Evolutionary conservation across 2,329 filamentous ascomycete genomes (phyloP).

Genomic region (Phaeosphaeriaceae sp.): DNA sequence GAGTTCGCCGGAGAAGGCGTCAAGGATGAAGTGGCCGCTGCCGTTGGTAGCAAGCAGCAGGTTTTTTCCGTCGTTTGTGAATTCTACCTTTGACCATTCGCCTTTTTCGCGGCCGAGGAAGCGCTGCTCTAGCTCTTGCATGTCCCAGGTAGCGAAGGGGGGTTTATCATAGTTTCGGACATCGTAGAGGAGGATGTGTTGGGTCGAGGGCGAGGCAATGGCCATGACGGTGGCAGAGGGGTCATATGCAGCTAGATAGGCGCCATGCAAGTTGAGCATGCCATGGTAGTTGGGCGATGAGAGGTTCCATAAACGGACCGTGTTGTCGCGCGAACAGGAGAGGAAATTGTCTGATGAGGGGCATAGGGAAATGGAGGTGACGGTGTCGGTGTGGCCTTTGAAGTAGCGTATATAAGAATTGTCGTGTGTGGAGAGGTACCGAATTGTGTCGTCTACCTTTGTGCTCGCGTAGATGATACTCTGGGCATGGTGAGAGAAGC

Average conservation of each 20-base stretch:
- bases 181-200: slow-evolving; percentile 87
- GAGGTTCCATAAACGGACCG: slow-evolving; percentile 88
- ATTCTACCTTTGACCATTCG: slow-evolving; percentile 90
- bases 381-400: slow-evolving; percentile 82
- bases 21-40: slow-evolving; percentile 86
- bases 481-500: slow-evolving; percentile 89
- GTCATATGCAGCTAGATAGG: slow-evolving; percentile 87
- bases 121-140: slow-evolving; percentile 67
- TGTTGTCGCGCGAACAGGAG: slow-evolving; percentile 89
- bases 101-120: slow-evolving; percentile 54
- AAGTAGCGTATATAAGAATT: slow-evolving; percentile 98
- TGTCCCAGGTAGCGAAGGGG: slow-evolving; percentile 85
- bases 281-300: slow-evolving; percentile 80
- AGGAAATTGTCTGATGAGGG: slow-evolving; percentile 90
- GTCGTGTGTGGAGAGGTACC: slow-evolving; percentile 89
- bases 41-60: slow-evolving; percentile 85
- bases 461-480: slow-evolving; percentile 96
- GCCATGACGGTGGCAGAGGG: slow-evolving; percentile 92
- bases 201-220: slow-evolving; percentile 80
- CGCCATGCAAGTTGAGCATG: slow-evolving; percentile 77
- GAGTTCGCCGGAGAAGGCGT: slow-evolving; percentile 84
- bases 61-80: slow-evolving; percentile 93
- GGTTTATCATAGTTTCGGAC: slow-evolving; percentile 91
- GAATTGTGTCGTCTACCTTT: slow-evolving; percentile 88
- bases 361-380: slow-evolving; percentile 83